A percentile compares a stretch with the other conserved stretches of the same genome.
phyloP scores from a whole-genome alignment of 192 early-diverging fungal species.

The Radiomyces spectabilis region DNA sequence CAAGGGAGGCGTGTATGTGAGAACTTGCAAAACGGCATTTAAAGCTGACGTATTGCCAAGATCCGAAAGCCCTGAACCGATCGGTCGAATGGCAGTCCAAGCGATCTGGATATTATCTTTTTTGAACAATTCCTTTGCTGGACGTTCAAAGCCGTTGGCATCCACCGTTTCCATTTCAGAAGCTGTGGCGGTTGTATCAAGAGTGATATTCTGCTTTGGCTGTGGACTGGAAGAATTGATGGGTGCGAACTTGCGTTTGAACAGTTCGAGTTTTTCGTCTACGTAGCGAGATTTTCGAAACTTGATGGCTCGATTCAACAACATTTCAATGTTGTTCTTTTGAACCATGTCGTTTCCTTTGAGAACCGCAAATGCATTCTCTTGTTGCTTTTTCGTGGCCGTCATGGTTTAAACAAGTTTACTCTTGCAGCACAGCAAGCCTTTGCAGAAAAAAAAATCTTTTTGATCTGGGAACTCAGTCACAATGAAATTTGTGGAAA shows the following conservation, averaged over 20 bases:
- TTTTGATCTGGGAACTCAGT: too few species aligned
- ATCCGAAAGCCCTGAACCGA: conserved; percentile 64
- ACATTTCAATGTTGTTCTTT: conserved; percentile 14
- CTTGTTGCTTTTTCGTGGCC: too few species aligned
- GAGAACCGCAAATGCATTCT: too few species aligned
- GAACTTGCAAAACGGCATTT: conserved; percentile 66
- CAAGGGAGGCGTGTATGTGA: conserved; percentile 68
- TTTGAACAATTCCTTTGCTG: conserved; percentile 49
- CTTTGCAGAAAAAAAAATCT: too few species aligned
- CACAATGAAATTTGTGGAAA: too few species aligned
- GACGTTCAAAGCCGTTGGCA: conserved; percentile 51
- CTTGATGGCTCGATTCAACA: conserved; percentile 16
- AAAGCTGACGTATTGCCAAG: conserved; percentile 72
- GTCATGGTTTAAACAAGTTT: too few species aligned
- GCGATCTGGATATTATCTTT: conserved; percentile 46
- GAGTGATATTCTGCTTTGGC: not conserved
- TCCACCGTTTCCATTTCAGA: conserved; percentile 33
- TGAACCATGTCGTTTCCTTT: too few species aligned
- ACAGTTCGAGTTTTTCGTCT: conserved; percentile 18
- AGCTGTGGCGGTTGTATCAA: not conserved
- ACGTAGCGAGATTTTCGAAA: conserved; percentile 22
- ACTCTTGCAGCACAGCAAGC: too few species aligned
- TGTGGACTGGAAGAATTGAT: conserved; percentile 7
- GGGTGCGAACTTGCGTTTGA: conserved; percentile 23
- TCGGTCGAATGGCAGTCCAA: conserved; percentile 54